phyloP scores from a whole-genome alignment of 805 yeast species.

The Jamesozyma rosinii region DNA sequence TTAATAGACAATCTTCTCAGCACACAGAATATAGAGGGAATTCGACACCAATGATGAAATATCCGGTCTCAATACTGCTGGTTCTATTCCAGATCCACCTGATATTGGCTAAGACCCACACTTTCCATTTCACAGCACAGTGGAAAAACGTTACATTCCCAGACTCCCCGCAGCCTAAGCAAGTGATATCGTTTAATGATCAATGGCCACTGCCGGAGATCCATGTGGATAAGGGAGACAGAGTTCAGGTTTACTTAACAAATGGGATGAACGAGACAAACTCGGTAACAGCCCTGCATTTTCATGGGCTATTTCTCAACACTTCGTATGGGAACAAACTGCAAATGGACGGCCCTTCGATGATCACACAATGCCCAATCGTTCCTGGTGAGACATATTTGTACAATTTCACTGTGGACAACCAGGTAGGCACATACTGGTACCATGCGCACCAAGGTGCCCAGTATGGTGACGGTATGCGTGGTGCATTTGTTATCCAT shows the following conservation, averaged over 20 bases:
- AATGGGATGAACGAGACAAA: conserved; percentile 47
- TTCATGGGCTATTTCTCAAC: conserved; percentile 69
- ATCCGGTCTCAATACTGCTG: neutral
- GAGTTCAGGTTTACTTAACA: conserved; percentile 47
- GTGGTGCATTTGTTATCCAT: conserved; percentile 60
- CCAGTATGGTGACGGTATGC: conserved; percentile 70
- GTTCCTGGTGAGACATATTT: conserved; percentile 55
- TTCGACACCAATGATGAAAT: neutral
- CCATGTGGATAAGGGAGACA: conserved; percentile 55
- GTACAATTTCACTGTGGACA: conserved; percentile 59
- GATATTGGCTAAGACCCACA: conserved; percentile 35
- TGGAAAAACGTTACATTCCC: conserved; percentile 55
- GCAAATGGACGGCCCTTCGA: conserved; percentile 74
- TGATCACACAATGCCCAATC: conserved; percentile 74
- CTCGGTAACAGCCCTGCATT: conserved; percentile 53
- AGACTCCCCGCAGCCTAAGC: conserved; percentile 49
- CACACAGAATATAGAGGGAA: too few species aligned
- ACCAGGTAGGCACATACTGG: conserved; percentile 76
- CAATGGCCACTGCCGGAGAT: conserved; percentile 68
- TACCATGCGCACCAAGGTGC: conserved; percentile 72
- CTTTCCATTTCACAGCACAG: conserved; percentile 46
- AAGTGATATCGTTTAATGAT: conserved; percentile 58
- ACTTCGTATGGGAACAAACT: conserved; percentile 36
- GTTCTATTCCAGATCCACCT: neutral
- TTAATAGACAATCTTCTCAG: too few species aligned